Evolutionary conservation across 495 filamentous ascomycete species (phyloP).

Genomic region (Neurospora sp.): DNA sequence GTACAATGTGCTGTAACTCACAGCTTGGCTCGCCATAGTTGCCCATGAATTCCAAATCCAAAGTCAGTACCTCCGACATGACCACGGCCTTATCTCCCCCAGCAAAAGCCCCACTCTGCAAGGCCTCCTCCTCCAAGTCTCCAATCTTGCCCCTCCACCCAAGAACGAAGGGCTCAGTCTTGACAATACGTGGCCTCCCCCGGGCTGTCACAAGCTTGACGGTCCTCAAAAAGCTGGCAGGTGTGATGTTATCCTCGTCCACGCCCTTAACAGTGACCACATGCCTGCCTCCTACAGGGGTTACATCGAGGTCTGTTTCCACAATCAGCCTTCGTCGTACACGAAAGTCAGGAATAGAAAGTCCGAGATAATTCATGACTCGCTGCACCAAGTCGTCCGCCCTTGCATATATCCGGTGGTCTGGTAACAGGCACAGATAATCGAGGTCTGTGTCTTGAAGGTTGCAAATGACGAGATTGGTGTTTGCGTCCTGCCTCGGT

Average conservation of each 20-base stretch:
- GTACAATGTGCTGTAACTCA: constrained; percentile 16
- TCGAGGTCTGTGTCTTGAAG: constrained; percentile 35
- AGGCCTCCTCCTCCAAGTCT: constrained; percentile 12
- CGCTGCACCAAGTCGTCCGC: constrained; percentile 29
- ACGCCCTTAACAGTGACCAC: constrained; percentile 24
- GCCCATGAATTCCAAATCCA: constrained; percentile 38
- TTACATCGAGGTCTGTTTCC: constrained; percentile 10
- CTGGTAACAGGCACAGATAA: constrained; percentile 4
- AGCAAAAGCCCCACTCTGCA: not conserved
- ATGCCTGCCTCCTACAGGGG: constrained; percentile 2
- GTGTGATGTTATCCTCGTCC: constrained; percentile 31
- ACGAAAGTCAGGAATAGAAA: constrained; percentile 28
- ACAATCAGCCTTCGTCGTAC: constrained; percentile 22
- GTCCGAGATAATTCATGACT: constrained; percentile 28
- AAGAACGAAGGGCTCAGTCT: constrained; percentile 31
- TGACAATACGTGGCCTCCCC: constrained; percentile 10
- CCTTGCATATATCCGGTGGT: constrained; percentile 21
- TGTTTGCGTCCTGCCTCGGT: not conserved
- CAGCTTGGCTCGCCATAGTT: constrained; percentile 35
- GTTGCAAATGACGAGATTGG: constrained; percentile 34
- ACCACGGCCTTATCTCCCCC: not conserved
- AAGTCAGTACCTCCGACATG: constrained; percentile 12
- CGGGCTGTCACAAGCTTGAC: constrained; percentile 27
- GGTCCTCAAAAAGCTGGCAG: constrained; percentile 30
- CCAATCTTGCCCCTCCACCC: constrained; percentile 14